Conservation (phyloP, 257 asterid genomes). For the Fraxinus pennsylvanica region DNA sequence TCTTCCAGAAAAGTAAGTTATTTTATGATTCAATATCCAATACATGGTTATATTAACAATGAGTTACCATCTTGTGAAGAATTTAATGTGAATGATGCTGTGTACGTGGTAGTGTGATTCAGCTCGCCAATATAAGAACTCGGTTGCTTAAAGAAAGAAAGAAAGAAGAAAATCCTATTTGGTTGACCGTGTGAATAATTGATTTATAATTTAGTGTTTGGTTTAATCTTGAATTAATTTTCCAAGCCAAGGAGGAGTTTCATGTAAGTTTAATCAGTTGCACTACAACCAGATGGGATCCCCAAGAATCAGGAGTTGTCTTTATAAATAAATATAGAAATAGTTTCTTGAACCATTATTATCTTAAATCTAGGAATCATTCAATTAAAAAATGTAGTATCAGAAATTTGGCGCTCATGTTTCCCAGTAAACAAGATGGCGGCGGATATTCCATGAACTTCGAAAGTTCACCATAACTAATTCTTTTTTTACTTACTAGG, state of each 20-base stretch:
- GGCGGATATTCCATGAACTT: background rate
- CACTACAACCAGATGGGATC: background rate
- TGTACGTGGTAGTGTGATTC: background rate
- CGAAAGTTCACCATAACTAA: background rate
- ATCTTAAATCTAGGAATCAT: background rate
- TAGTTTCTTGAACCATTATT: background rate
- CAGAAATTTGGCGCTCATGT: background rate
- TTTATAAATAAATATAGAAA: background rate
- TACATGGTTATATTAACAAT: background rate
- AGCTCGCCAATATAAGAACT: background rate
- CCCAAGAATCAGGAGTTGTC: background rate
- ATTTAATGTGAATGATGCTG: slow-evolving; percentile 1
- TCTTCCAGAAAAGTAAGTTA: slow-evolving; percentile 67
- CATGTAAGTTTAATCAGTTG: background rate
- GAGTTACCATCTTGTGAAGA: background rate
- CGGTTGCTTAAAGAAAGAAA: background rate
- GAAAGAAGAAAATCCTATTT: background rate
- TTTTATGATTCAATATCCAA: background rate
- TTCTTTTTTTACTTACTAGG: background rate
- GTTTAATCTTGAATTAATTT: background rate
- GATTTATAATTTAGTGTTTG: background rate
- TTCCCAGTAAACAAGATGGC: background rate
- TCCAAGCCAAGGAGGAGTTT: background rate
- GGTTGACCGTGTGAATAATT: background rate
- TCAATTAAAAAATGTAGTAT: background rate